phyloP scores from a whole-genome alignment of 495 filamentous ascomycete genomes.

The Neurospora tetrasperma region DNA sequence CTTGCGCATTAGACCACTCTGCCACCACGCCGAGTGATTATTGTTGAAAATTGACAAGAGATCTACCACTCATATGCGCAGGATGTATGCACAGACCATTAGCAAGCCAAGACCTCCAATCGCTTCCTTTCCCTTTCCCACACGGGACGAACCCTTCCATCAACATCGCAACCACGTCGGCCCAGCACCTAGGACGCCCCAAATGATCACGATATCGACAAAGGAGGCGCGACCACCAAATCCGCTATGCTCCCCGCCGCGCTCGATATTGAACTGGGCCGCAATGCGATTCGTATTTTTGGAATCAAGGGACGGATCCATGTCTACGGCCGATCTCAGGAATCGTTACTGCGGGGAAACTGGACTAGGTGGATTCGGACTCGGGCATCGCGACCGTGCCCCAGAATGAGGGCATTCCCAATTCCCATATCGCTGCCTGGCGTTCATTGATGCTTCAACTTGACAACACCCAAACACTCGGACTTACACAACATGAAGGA shows the following conservation, averaged over 20 bases:
- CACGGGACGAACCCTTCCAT: background rate
- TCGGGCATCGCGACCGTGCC: background rate
- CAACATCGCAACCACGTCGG: background rate
- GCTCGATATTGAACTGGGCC: background rate
- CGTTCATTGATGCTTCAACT: background rate
- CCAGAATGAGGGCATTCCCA: background rate
- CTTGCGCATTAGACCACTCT: background rate
- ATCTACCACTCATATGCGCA: background rate
- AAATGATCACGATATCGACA: background rate
- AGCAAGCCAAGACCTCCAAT: background rate
- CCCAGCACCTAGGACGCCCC: no score
- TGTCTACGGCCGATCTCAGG: background rate
- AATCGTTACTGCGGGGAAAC: background rate
- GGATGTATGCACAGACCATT: background rate
- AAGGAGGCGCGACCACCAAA: background rate
- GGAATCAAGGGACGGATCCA: background rate
- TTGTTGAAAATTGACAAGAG: background rate
- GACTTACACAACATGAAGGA: background rate
- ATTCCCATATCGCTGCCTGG: background rate
- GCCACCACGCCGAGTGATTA: background rate
- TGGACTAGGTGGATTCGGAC: background rate
- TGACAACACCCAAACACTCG: background rate
- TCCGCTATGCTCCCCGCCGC: background rate
- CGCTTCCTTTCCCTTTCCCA: background rate
- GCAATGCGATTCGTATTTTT: background rate